Evolutionary conservation across 2,329 filamentous ascomycete species (phyloP).

Genomic region (Xylaria sp.): DNA sequence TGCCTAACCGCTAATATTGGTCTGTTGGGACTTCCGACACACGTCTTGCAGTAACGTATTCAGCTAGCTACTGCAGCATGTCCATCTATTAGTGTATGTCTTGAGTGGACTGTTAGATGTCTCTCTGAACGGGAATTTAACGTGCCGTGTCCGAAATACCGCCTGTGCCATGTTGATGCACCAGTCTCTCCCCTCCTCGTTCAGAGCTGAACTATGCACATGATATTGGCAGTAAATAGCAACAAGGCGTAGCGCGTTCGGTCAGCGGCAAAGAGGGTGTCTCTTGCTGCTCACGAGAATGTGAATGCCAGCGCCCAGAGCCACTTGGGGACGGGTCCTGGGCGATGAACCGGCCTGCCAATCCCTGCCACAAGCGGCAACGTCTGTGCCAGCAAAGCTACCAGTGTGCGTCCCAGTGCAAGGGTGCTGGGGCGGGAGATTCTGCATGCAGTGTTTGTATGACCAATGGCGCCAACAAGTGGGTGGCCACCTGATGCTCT

Average conservation of each 20-base stretch:
- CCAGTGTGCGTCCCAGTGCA: conserved; percentile 14
- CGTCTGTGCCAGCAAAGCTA: conserved; percentile 18
- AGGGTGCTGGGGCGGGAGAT: conserved; percentile 30
- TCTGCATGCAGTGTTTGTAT: conserved; percentile 20
- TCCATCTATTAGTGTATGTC: not conserved
- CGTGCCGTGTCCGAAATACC: conserved; percentile 13
- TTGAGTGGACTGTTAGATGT: not conserved
- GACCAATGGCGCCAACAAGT: conserved; percentile 35
- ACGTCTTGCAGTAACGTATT: not conserved
- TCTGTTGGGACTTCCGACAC: not conserved
- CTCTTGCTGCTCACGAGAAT: conserved; percentile 15
- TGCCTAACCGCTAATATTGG: conserved; percentile 14
- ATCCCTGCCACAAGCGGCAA: conserved; percentile 24
- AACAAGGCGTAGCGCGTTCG: conserved; percentile 30
- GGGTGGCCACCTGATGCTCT: conserved; percentile 30
- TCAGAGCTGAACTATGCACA: conserved; percentile 28
- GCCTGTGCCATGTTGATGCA: conserved; percentile 8
- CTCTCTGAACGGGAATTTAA: not conserved
- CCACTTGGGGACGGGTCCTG: conserved; percentile 22
- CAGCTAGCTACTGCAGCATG: not conserved
- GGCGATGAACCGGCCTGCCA: conserved; percentile 30
- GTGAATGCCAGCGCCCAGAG: conserved; percentile 14
- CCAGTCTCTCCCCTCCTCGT: not conserved
- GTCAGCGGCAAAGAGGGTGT: conserved; percentile 37
- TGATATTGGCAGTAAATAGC: conserved; percentile 31